phyloP scores from a whole-genome alignment of 768 basidiomycete species.

The Xerocomellus chrysenteron region DNA sequence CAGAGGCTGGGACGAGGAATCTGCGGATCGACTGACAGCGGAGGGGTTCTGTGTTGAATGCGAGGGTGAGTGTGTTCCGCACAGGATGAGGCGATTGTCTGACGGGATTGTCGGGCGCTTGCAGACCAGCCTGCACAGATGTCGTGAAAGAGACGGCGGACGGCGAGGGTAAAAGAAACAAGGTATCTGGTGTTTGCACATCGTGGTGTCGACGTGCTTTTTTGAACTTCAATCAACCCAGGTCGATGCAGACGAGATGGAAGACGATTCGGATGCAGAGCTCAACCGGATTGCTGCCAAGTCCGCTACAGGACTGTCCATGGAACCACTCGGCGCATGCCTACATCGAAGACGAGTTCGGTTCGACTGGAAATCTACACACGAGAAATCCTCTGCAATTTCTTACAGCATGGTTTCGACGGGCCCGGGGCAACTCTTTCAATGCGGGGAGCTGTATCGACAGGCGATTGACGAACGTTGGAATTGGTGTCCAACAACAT shows the following conservation, averaged over 20 bases:
- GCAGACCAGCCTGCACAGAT: conserved; percentile 83
- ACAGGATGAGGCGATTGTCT: not conserved
- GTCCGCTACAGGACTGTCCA: conserved; percentile 17
- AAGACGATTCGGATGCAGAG: conserved; percentile 36
- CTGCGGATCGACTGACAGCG: conserved; percentile 39
- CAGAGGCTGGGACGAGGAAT: conserved; percentile 72
- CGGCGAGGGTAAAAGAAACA: conserved; percentile 7
- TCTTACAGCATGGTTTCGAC: too few species aligned
- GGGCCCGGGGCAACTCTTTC: too few species aligned
- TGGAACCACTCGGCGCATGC: conserved; percentile 49
- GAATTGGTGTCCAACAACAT: too few species aligned
- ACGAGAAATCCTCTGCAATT: conserved; percentile 69
- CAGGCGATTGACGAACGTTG: too few species aligned
- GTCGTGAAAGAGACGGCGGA: conserved; percentile 42
- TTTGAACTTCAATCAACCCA: conserved; percentile 12
- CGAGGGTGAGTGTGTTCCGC: conserved; percentile 55
- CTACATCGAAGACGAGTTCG: conserved; percentile 83
- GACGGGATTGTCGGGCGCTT: not conserved
- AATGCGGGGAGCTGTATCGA: too few species aligned
- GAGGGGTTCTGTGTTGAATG: conserved; percentile 83
- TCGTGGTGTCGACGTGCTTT: not conserved
- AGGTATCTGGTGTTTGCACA: conserved; percentile 16
- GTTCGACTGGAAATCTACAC: conserved; percentile 66
- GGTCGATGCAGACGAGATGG: conserved; percentile 39
- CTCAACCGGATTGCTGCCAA: conserved; percentile 37